Conservation (phyloP, 2,329 filamentous ascomycete species). For the Calonectria pseudoturangicola region DNA sequence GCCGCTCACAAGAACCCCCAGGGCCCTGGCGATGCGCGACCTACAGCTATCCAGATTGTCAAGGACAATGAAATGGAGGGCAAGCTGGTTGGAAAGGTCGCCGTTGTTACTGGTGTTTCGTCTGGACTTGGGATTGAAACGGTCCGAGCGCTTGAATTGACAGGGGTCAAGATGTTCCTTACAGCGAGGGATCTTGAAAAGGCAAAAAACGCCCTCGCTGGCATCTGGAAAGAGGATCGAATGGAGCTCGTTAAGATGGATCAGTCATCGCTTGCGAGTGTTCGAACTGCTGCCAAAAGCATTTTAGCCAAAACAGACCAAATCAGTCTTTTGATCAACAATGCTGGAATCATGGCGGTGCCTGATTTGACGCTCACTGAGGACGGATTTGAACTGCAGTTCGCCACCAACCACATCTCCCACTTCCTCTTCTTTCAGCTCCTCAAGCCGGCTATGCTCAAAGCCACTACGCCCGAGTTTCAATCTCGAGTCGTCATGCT, state of each 20-base stretch:
- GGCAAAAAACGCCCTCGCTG: constrained; percentile 21
- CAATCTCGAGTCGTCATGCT: constrained; percentile 68
- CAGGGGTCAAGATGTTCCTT: constrained; percentile 25
- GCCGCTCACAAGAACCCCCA: constrained; percentile 22
- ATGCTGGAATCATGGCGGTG: constrained; percentile 64
- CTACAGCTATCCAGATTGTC: constrained; percentile 42
- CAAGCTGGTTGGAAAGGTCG: constrained; percentile 25
- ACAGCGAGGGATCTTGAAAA: constrained; percentile 31
- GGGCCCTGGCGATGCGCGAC: constrained; percentile 44
- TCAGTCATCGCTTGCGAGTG: constrained; percentile 45
- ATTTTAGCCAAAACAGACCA: constrained; percentile 56
- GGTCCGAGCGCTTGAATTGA: constrained; percentile 23
- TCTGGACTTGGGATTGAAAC: constrained; percentile 35
- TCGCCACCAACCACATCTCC: constrained; percentile 53
- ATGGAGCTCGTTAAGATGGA: constrained; percentile 37
- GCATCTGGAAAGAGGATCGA: constrained; percentile 21
- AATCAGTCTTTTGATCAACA: constrained; percentile 65
- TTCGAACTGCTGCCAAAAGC: constrained; percentile 54
- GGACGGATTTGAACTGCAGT: constrained; percentile 52
- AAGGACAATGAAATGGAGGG: constrained; percentile 29
- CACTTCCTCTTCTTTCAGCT: constrained; percentile 58
- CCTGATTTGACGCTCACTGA: constrained; percentile 46
- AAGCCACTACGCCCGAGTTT: constrained; percentile 60
- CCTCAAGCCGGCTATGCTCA: constrained; percentile 65
- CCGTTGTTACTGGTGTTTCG: constrained; percentile 43